Evolutionary conservation across 2,329 filamentous ascomycete species (phyloP), one percentile per base, ranked within the genome.

Genomic region (Basipetospora chlamydospora): DNA sequence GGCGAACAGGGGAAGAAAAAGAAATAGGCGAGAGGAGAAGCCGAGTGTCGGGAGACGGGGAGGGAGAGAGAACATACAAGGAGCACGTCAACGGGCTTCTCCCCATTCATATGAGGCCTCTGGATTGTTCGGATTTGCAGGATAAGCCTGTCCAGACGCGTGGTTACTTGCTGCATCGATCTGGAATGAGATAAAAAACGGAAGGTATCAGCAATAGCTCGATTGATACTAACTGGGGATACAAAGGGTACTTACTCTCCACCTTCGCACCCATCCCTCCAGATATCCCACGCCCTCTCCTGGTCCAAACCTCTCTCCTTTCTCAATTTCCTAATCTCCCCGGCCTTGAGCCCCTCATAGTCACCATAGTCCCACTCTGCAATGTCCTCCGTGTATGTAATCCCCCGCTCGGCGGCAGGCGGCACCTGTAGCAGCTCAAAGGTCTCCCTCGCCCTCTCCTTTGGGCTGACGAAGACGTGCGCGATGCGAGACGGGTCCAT

Each of bases 391-490:
- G 77, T 81, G 42, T 84, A 59, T 47, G 80, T 66, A 15, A 87
- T 64, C 17, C 61, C 59, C 6, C 79, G 79, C 10, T 59, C 49
- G 0, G 86, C 86, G n/a, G 62, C 56, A 51, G 77, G 76, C 33
- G 77, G 81, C 13, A 94, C 63, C 46, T 81, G 73, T 18, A 95
- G 74, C 31, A 95, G 72, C 54, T 94, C 85, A 51, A 94, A 79
- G 12, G 87, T 96, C 35, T 75, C 71, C 57, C 90, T 85, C 13
- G 88, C 85, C 40, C 87, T 80, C 42, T 70, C 73, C 30, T 87
- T 79, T 3, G 87, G 88, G 2, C 84, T 93, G 26, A 95, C 85
- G 57, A 88, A 94, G 79, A 94, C 80, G 54, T 93, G 84, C 4
- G 76, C 77, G 33, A 94, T 63, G 50, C 87, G 81, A 45, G 64